A percentile compares a stretch with the other conserved stretches of the same genome.
phyloP scores from a whole-genome alignment of 257 asterid genomes.

The Coffea eugenioides region DNA sequence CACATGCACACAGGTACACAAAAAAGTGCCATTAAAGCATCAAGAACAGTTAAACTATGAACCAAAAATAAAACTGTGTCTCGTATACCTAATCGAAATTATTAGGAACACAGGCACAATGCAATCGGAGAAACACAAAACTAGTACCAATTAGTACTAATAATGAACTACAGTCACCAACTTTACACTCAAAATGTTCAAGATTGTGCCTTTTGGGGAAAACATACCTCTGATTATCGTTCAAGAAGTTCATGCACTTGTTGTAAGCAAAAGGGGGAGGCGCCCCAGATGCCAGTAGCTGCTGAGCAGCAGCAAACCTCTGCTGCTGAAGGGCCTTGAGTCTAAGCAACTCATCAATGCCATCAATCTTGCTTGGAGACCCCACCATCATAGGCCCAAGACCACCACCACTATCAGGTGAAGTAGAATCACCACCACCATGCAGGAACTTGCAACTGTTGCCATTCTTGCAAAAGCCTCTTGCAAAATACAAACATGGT shows the following conservation, averaged over 20 bases:
- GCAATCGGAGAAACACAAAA: constrained; percentile 16
- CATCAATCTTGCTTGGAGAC: constrained; percentile 49
- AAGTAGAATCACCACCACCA: constrained; percentile 28
- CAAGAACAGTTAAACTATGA: neutral
- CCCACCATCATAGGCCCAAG: constrained; percentile 38
- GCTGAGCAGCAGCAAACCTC: constrained; percentile 51
- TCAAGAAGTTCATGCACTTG: constrained; percentile 58
- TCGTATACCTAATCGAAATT: neutral
- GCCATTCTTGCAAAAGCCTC: constrained; percentile 82
- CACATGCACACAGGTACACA: neutral
- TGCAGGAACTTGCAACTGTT: constrained; percentile 63
- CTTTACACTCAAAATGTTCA: constrained; percentile 18
- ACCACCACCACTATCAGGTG: constrained; percentile 20
- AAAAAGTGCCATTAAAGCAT: neutral
- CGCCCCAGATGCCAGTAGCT: constrained; percentile 57
- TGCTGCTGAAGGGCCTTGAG: constrained; percentile 77
- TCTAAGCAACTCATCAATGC: constrained; percentile 71
- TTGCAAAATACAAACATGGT: constrained; percentile 76
- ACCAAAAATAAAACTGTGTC: neutral
- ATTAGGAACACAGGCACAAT: constrained; percentile 5
- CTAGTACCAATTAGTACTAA: neutral
- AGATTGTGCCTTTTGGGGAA: neutral
- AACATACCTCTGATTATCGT: constrained; percentile 59
- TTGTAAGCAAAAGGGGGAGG: constrained; percentile 53
- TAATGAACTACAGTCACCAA: constrained; percentile 20